phyloP scores from a whole-genome alignment of 2,329 filamentous ascomycete genomes.

The Claviceps humidiphila region DNA sequence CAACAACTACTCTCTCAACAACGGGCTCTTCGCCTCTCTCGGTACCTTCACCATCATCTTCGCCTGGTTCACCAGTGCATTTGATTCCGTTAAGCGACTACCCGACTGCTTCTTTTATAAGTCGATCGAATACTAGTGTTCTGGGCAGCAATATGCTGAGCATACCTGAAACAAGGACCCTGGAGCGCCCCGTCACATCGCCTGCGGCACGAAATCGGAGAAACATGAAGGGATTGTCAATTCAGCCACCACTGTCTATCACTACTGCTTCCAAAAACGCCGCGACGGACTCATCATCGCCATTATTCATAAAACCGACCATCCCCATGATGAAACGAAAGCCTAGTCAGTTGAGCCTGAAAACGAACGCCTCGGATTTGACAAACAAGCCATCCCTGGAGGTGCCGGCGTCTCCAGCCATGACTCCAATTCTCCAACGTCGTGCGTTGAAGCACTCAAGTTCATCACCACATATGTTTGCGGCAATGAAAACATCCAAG shows the following conservation, averaged over 20 bases:
- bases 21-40: slow-evolving; percentile 84
- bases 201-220: slow-evolving; percentile 59
- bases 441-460: slow-evolving; percentile 53
- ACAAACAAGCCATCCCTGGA: slow-evolving; percentile 34
- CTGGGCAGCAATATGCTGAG: slow-evolving; percentile 19
- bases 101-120: slow-evolving; percentile 44
- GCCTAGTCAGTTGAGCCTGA: slow-evolving; percentile 65
- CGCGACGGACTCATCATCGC: slow-evolving; percentile 55
- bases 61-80: slow-evolving; percentile 76
- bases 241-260: slow-evolving; percentile 47
- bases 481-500: slow-evolving; percentile 42
- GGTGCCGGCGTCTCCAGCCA: slow-evolving; percentile 40
- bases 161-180: slow-evolving; percentile 27
- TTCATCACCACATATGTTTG: slow-evolving; percentile 54
- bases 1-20: slow-evolving; percentile 85
- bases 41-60: slow-evolving; percentile 82
- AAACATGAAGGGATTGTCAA: slow-evolving; percentile 74
- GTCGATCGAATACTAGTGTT: slow-evolving; percentile 21
- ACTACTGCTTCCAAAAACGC: slow-evolving; percentile 34
- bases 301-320: slow-evolving; percentile 67
- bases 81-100: slow-evolving; percentile 60
- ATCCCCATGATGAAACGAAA: slow-evolving; percentile 60
- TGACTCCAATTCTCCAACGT: slow-evolving; percentile 47
- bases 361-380: slow-evolving; percentile 51
- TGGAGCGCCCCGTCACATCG: slow-evolving; percentile 50